Percentiles rank a stretch among this genome's conserved stretches.
Evolutionary conservation across 495 filamentous ascomycete genomes (phyloP).

Genomic region (Neurospora sp.): DNA sequence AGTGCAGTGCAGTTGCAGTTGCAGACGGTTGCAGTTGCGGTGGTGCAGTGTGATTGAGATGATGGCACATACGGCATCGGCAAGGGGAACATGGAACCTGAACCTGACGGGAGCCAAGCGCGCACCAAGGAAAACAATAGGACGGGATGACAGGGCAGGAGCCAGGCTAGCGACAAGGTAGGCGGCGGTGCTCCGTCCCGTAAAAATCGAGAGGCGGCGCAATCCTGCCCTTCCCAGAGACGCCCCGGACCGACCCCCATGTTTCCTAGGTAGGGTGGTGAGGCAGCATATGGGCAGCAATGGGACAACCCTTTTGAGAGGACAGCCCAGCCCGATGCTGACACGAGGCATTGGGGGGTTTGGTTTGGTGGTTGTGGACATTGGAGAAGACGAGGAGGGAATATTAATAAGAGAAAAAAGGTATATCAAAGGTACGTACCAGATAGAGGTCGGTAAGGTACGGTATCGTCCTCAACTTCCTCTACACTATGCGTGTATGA

Average conservation of each 20-base stretch:
- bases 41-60: slow-evolving; percentile 4
- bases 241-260: background rate
- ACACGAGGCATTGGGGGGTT: background rate
- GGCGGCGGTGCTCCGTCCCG: slow-evolving; percentile 8
- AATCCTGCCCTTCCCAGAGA: background rate
- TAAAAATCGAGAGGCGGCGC: slow-evolving; percentile 22
- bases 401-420: background rate
- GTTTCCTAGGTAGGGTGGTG: background rate
- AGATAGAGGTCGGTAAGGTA: background rate
- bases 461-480: background rate
- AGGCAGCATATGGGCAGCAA: background rate
- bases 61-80: slow-evolving; percentile 15
- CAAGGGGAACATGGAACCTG: slow-evolving; percentile 4
- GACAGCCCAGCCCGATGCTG: background rate
- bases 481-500: background rate
- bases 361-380: background rate
- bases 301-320: background rate
- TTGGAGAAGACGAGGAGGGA: background rate
- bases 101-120: background rate
- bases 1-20: background rate
- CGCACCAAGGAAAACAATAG: slow-evolving; percentile 19
- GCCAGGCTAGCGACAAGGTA: background rate
- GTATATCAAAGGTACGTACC: background rate
- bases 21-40: background rate
- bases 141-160: slow-evolving; percentile 1